Base-by-base conservation (phyloP, 805 yeast species). In the Hanseniaspora clermontiae region DNA sequence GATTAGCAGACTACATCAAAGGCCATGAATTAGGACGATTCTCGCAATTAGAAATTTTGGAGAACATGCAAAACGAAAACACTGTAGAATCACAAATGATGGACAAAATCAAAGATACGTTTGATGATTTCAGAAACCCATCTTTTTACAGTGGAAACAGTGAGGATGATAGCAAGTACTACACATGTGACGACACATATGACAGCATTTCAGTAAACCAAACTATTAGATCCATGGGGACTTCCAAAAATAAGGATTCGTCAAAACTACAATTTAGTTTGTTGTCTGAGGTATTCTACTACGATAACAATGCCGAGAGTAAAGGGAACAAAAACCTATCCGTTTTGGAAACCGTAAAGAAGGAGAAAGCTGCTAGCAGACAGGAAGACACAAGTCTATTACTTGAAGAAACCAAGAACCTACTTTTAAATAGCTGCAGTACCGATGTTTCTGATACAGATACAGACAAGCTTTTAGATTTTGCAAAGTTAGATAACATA, bases 241-340 rank as follows among this genome's bases (percentile, higher is more conserved):
- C 27, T 9, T 17, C 29, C 5, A 43, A 34, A 27, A 43, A 51
- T 14, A 31, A 27, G 24, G 31, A 45, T 2, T 12, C 37, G 5
- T 51, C 55, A 24, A 51, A 51, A 45, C 17, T 51, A 8, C 43
- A 51, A 29, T 51, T 51, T 19, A 51, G 45, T 19, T 43, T 51
- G 15, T n/a, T 45, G 15, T 51, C 55, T 1, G 55, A 51, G 19
- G 55, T 51, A 20, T 51, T 51, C 37, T 51, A 43, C 38, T 51
- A 51, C 29, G 38, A 51, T 38, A 39, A 45, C 7, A 20, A 19
- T 17, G 42, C 2, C 12, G 36, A 43, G 29, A 43, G 45, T 19
- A 51, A 51, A 37, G 32, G 37, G 27, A 27, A 7, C 5, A 37
- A 45, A 7, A 36, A 37, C 9, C 9, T 51, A 7, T 51, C 55